phyloP scores from a whole-genome alignment of 164 flowering plant genomes.

The Euptelea pleiosperma region DNA sequence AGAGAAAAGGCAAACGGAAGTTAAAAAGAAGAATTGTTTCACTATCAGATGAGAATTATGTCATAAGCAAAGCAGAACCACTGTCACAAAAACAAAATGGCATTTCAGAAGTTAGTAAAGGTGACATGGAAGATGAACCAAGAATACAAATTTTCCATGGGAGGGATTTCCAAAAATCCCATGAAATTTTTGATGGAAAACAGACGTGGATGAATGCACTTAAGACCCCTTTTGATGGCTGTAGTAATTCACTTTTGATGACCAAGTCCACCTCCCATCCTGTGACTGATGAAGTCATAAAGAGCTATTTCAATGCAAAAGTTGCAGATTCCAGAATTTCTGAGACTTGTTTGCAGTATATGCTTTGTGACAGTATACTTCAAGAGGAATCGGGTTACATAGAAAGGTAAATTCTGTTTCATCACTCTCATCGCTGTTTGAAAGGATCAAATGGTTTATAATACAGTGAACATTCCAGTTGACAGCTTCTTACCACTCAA shows the following conservation, averaged over 20 bases:
- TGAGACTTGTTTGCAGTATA: constrained; percentile 48
- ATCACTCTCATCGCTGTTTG: constrained; percentile 3
- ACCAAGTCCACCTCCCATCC: not conserved
- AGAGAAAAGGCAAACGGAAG: constrained; percentile 35
- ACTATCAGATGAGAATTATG: constrained; percentile 30
- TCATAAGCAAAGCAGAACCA: constrained; percentile 13
- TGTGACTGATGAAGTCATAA: constrained; percentile 33
- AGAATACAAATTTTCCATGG: not conserved
- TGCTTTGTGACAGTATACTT: constrained; percentile 45
- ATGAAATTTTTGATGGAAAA: constrained; percentile 9
- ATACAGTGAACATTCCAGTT: not conserved
- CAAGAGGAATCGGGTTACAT: constrained; percentile 24
- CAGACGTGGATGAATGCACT: constrained; percentile 3
- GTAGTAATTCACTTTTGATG: constrained; percentile 3
- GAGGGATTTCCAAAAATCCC: constrained; percentile 3
- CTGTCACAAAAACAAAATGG: constrained; percentile 30
- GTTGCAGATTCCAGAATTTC: constrained; percentile 45
- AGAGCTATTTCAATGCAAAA: constrained; percentile 38
- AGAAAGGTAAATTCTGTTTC: constrained; percentile 40
- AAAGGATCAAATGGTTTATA: not conserved
- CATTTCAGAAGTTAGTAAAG: constrained; percentile 15
- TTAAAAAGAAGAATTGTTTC: constrained; percentile 49
- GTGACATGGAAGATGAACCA: constrained; percentile 18
- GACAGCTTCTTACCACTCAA: not conserved
- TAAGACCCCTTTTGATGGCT: constrained; percentile 8